phyloP scores from a whole-genome alignment of 306 rosid genomes.

The Vigna trinervia region DNA sequence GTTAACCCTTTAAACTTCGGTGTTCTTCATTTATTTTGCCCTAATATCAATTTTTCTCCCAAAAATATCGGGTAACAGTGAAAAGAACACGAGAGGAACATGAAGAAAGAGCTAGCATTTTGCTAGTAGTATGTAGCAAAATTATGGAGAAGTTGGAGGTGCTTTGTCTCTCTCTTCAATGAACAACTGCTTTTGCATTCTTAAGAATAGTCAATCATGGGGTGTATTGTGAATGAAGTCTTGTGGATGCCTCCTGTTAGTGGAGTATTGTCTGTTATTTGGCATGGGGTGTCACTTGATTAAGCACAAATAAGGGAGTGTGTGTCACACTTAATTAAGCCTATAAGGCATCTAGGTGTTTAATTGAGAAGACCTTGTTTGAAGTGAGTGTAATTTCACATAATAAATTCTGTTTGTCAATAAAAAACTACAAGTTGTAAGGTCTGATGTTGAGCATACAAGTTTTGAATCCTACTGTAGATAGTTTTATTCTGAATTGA shows the following conservation, averaged over 20 bases:
- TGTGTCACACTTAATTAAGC: not conserved
- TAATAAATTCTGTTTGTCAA: not conserved
- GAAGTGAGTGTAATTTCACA: not conserved
- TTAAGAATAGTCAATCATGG: not conserved
- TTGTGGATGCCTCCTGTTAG: not conserved
- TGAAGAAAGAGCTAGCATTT: not conserved
- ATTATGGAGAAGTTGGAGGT: not conserved
- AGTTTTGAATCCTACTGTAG: not conserved
- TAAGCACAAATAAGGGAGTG: not conserved
- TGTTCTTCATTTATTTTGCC: not conserved
- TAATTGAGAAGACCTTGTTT: not conserved
- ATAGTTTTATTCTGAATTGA: constrained; percentile 41
- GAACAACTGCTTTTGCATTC: not conserved
- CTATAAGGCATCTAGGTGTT: not conserved
- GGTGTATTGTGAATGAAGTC: not conserved
- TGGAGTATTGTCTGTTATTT: not conserved
- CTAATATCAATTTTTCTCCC: not conserved
- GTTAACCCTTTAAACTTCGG: not conserved
- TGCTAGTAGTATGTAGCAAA: not conserved
- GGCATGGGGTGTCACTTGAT: not conserved
- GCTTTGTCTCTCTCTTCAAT: not conserved
- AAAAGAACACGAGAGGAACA: not conserved
- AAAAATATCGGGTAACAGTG: not conserved
- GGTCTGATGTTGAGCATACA: constrained; percentile 28
- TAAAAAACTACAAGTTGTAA: constrained; percentile 3